Percentiles rank a stretch among this genome's conserved stretches.
These are phyloP conservation scores for Rasamsonia emersonii DNA, from an alignment of 2,329 filamentous ascomycete genomes.

Conservation along the genomic window DNA sequence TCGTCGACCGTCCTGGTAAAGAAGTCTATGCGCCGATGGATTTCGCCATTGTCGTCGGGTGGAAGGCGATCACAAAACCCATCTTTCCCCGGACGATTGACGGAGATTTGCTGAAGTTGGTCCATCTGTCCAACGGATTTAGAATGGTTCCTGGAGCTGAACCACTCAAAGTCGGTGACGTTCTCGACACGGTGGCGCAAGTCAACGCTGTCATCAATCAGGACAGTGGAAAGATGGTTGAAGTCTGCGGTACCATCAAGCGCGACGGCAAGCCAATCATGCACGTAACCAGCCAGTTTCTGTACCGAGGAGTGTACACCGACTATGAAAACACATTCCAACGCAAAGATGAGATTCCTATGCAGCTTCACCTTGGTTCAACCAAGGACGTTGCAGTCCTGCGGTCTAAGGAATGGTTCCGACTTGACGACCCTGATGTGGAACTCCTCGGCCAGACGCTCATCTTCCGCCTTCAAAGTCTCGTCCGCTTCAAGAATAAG, in stretches of 20 bases:
- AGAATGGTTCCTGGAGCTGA: conserved; percentile 95
- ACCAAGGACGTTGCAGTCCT: conserved; percentile 89
- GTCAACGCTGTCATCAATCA: conserved; percentile 98
- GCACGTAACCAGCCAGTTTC: conserved; percentile 97
- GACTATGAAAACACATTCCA: conserved; percentile 99
- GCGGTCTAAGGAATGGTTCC: conserved; percentile 97
- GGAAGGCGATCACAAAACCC: conserved; percentile 98
- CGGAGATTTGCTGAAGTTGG: conserved; percentile 88
- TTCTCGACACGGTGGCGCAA: conserved; percentile 84
- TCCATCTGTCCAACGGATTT: conserved; percentile 95
- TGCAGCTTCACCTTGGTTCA: conserved; percentile 81
- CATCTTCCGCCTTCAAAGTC: conserved; percentile 88
- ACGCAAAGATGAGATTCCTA: conserved; percentile 88
- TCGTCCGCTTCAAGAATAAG: conserved; percentile 92
- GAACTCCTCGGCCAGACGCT: conserved; percentile 88
- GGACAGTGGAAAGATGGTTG: conserved; percentile 98
- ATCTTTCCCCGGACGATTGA: conserved; percentile 97
- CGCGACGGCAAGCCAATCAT: conserved; percentile 80
- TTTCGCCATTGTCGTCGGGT: conserved; percentile 94
- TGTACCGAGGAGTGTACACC: conserved; percentile 86
- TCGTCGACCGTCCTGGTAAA: conserved; percentile 91
- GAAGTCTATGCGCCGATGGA: conserved; percentile 96
- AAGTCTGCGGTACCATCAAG: conserved; percentile 94
- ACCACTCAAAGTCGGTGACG: conserved; percentile 89
- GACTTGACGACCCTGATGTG: conserved; percentile 71